A percentile compares a stretch with the other conserved stretches of the same genome.
These are phyloP conservation scores for Trichoderma arundinaceum DNA, from an alignment of 2,329 filamentous ascomycete genomes.

Conservation along the genomic window DNA sequence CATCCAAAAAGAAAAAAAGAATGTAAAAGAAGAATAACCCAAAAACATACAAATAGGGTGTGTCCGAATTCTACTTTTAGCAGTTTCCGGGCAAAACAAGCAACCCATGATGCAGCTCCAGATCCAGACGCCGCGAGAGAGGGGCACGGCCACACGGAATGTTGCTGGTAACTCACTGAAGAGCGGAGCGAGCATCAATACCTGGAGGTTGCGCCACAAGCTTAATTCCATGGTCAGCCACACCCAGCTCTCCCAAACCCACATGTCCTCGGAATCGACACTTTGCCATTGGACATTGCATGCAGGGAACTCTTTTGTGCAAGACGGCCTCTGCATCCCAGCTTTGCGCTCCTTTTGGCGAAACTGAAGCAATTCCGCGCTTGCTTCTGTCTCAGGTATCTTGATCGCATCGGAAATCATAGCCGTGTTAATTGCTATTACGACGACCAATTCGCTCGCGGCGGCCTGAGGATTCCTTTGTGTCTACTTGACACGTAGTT, in stretches of 20 bases:
- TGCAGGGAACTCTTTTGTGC: not conserved
- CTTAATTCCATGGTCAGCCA: constrained; percentile 14
- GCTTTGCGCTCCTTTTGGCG: not conserved
- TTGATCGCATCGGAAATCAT: not conserved
- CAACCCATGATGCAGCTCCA: no score
- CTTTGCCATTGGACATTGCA: not conserved
- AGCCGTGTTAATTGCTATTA: not conserved
- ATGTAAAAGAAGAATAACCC: not conserved
- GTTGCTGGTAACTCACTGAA: not conserved
- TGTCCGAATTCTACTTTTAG: not conserved
- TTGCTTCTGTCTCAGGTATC: not conserved
- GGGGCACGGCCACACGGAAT: not conserved
- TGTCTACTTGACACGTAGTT: constrained; percentile 37
- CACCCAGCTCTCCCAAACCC: constrained; percentile 8
- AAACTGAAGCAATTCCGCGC: not conserved
- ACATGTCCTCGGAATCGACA: not conserved
- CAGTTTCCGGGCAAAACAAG: not conserved
- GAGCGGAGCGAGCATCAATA: not conserved
- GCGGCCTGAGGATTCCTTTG: not conserved
- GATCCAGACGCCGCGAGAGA: no score
- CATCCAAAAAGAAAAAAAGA: not conserved
- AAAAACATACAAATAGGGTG: not conserved
- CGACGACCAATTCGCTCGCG: not conserved
- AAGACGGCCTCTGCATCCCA: not conserved
- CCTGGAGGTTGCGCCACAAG: constrained; percentile 19